Evolutionary conservation across 1,139 yeast genomes (phyloP).

Genomic region (Scheffersomyces segobiensis): DNA sequence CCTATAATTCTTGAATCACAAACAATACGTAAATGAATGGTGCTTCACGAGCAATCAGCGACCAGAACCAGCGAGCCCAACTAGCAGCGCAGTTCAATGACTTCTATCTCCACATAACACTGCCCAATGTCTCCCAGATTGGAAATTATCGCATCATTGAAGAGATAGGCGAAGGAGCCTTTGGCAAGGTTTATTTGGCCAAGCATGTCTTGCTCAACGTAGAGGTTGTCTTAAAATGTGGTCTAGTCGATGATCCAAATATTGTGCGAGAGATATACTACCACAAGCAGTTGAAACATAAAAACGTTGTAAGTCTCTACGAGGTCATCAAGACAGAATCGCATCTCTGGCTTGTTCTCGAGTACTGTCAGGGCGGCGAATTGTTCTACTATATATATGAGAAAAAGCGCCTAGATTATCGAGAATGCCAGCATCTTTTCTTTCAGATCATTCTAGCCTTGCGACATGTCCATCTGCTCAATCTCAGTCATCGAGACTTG

Average conservation of each 20-base stretch:
- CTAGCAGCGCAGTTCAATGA: conserved; percentile 66
- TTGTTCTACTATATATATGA: conserved; percentile 71
- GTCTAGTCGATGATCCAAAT: conserved; percentile 79
- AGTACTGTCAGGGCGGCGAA: conserved; percentile 90
- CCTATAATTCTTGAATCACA: not conserved
- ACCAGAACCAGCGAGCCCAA: conserved; percentile 39
- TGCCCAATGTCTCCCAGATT: conserved; percentile 56
- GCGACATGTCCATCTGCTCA: conserved; percentile 76
- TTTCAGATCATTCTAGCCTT: conserved; percentile 83
- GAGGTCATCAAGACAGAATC: conserved; percentile 83
- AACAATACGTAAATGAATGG: conserved; percentile 15
- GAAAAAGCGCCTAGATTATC: conserved; percentile 51
- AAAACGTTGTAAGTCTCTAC: conserved; percentile 79
- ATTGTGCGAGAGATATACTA: conserved; percentile 91
- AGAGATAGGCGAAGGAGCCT: conserved; percentile 87
- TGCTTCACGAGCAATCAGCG: conserved; percentile 18
- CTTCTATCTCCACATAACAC: conserved; percentile 56
- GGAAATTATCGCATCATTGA: conserved; percentile 75
- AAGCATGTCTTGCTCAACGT: conserved; percentile 69
- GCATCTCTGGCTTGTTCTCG: conserved; percentile 83
- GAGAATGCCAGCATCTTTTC: conserved; percentile 62
- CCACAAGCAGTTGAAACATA: conserved; percentile 80
- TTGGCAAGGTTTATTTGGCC: conserved; percentile 89
- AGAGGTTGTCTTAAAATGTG: conserved; percentile 84
- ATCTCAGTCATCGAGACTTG: conserved; percentile 87